A percentile compares a stretch with the other conserved stretches of the same genome.
phyloP scores from a whole-genome alignment of 805 yeast genomes.

The Wickerhamomyces queroliae region DNA sequence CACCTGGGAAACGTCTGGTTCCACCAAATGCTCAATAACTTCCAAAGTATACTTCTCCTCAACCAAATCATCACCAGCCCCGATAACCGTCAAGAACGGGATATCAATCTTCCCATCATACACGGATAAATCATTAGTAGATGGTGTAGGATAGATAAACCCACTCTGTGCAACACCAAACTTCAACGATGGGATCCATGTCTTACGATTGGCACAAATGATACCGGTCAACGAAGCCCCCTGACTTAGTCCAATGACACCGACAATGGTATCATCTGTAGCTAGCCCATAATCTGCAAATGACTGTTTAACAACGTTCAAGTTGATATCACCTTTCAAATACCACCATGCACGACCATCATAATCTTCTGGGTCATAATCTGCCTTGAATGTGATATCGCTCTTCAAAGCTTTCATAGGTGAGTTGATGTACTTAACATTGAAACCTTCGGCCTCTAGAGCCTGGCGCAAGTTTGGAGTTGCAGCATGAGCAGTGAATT shows the following conservation, averaged over 20 bases:
- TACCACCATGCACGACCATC: no score
- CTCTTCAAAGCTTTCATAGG: no score
- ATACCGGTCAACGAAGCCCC: conserved; percentile 3
- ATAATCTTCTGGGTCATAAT: no score
- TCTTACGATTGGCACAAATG: background rate
- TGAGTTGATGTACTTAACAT: no score
- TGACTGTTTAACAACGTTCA: no score
- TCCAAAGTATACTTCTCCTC: background rate
- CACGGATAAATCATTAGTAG: background rate
- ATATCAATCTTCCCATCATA: conserved; percentile 5
- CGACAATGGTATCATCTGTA: no score
- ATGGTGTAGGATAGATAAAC: conserved; percentile 4
- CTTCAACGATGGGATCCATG: conserved; percentile 5
- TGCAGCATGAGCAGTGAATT: no score
- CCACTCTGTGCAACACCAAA: conserved; percentile 6
- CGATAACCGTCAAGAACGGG: conserved; percentile 6
- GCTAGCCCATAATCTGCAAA: no score
- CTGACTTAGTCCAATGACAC: conserved; percentile 8
- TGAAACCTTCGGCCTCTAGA: no score
- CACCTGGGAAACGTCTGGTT: background rate
- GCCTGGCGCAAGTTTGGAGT: no score
- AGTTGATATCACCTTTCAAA: no score
- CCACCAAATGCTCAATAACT: background rate
- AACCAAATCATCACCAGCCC: background rate
- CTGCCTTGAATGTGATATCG: no score